Percentiles rank a stretch among this genome's conserved stretches.
phyloP scores from a whole-genome alignment of 352 stramenopile species.

The Globisporangium acanthophoron region DNA sequence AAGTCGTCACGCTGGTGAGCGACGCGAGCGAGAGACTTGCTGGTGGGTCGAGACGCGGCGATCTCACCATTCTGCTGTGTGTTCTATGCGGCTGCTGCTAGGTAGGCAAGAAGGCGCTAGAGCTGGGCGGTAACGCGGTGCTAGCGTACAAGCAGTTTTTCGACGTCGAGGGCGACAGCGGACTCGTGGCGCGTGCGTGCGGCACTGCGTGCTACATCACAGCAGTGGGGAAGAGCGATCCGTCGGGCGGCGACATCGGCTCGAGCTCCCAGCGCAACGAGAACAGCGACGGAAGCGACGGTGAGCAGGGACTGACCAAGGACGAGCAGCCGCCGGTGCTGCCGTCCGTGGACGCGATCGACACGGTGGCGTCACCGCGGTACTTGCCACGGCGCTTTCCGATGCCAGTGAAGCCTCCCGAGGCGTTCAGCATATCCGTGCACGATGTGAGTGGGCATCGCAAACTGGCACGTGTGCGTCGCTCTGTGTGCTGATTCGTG shows the following conservation, averaged over 20 bases:
- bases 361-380: constrained; percentile 39
- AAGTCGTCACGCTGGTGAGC: constrained; percentile 63
- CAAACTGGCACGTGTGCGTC: neutral
- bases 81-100: constrained; percentile 26
- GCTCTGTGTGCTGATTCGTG: neutral
- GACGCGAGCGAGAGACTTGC: neutral
- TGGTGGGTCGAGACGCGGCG: too few relatives aligned
- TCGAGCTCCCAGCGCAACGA: constrained; percentile 20
- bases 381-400: constrained; percentile 49
- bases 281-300: constrained; percentile 22
- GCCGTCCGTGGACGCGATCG: constrained; percentile 20
- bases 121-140: constrained; percentile 97
- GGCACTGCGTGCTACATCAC: constrained; percentile 89
- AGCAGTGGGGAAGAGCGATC: constrained; percentile 53
- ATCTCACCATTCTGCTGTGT: neutral
- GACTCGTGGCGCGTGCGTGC: constrained; percentile 94
- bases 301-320: constrained; percentile 21
- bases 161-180: constrained; percentile 98
- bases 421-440: constrained; percentile 70
- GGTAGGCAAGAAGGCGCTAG: constrained; percentile 95
- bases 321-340: constrained; percentile 21
- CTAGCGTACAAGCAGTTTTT: constrained; percentile 98
- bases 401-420: constrained; percentile 41
- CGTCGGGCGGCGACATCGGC: neutral
- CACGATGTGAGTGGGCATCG: constrained; percentile 47